Percentiles rank a stretch among this genome's conserved stretches.
phyloP scores from a whole-genome alignment of 768 basidiomycete genomes.

The Boletus subcaerulescens region DNA sequence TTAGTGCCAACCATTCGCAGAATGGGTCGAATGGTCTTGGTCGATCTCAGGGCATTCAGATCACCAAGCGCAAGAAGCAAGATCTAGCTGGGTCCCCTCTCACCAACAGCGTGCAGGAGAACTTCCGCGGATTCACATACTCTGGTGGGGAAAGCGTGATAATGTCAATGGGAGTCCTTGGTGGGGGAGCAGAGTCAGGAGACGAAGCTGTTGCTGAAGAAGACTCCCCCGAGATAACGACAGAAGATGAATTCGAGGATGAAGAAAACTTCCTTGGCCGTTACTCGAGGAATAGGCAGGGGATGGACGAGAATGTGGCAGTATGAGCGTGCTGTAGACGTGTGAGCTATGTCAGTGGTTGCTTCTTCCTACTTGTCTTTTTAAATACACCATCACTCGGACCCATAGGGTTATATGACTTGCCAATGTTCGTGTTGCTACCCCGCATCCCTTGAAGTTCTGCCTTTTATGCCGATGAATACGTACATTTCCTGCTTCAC shows the following conservation, averaged over 20 bases:
- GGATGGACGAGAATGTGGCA: conserved; percentile 35
- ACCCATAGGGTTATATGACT: conserved; percentile 22
- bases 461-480: conserved; percentile 3
- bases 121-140: conserved; percentile 93
- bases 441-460: conserved; percentile 2
- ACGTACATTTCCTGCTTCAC: conserved; percentile 1
- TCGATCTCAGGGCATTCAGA: conserved; percentile 44
- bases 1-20: conserved; percentile 8
- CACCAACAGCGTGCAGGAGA: conserved; percentile 92
- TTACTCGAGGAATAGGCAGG: conserved; percentile 59
- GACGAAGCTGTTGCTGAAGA: conserved; percentile 49
- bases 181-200: conserved; percentile 30
- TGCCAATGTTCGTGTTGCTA: conserved; percentile 2
- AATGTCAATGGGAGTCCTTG: conserved; percentile 41
- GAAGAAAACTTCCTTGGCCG: conserved; percentile 61
- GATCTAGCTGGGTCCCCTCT: conserved; percentile 60
- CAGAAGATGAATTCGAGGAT: conserved; percentile 79
- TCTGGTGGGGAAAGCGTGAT: conserved; percentile 69
- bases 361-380: conserved; percentile 6
- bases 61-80: conserved; percentile 46
- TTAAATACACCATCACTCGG: conserved; percentile 9
- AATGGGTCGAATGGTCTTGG: conserved; percentile 19
- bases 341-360: conserved; percentile 10
- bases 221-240: conserved; percentile 46
- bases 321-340: conserved; percentile 23